Evolutionary conservation across 225 moss, liverwort and hornwort genomes (phyloP), one percentile per base, ranked within the genome.

Genomic region (Bryoerythrophyllum caledonicum): DNA sequence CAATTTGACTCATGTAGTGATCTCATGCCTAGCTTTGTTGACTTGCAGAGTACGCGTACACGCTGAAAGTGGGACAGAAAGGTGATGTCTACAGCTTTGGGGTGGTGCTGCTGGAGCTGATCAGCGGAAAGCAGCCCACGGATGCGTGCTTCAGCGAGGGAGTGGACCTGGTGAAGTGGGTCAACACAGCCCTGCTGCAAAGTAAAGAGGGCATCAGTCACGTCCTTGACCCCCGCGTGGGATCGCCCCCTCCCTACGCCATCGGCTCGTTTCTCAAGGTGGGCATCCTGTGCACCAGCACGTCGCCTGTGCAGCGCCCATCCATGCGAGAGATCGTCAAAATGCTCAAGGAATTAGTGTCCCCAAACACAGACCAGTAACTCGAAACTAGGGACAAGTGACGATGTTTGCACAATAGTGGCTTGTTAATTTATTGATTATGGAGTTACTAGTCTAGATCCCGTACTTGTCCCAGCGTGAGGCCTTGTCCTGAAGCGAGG

Each of bases 61-160:
- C 88, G 11, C 71, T 86, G 81, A 88, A 88, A 79, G 88, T 88
- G 32, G 85, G 85, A 55, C 82, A 77, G 73, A 88, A 88, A 76
- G 81, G 88, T 11, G 88, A 88, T 49, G 78, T 88, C 62, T 88
- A 88, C 74, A 88, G 88, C 85, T 88, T 85, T 55, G 88, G 88
- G 24, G 85, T 88, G 15, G 85, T 88, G 27, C 81, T 88, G n/a
- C 85, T 88, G 11, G 88, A 88, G 79, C 79, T 88, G 0, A 78
- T 88, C 23, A 88, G 70, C 0, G 88, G 88, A 54, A 88, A 88
- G 81, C 78, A 64, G 70, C 88, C 88, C 1, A 83, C 85, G 8
- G 85, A 83, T 59, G 63, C 44, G 23, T 81, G 76, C 34, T 88
- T 85, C 67, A 58, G 64, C 27, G 85, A 88, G 46, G 83, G 83